Evolutionary conservation across 345 rosid species (phyloP), one percentile per base, ranked within the genome.

Genomic region (Murraya koenigii): DNA sequence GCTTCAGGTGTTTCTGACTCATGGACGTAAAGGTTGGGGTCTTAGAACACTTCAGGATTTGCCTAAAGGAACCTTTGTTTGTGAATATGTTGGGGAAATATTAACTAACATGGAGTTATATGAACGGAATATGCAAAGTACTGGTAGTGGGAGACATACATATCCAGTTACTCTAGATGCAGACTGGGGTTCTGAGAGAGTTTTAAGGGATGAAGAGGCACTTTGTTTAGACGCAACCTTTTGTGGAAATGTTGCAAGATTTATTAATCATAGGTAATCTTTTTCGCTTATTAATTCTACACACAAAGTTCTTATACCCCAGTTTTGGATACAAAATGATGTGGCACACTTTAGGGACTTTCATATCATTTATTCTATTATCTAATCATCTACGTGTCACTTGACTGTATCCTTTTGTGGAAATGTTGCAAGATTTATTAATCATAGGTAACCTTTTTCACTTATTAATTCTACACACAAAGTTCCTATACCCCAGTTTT

Each of bases 41-140:
- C 81, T 96, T 49, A 86, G 90, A 80, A 83, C 98, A 71, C 87
- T 92, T 63, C 87, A 87, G 71, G 89, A 92, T 81, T 85, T 96
- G 86, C 94, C 96, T 33, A 96, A 92, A 88, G 99, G 99, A 80
- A 80, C 95, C 10, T 91, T 92, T 87, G 88, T 96, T 23, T 94
- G 93, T 64, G 99, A 94, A 83, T 94, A 89, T 75, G 84, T 87
- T 69, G 98, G 99, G 69, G 99, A 96, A 83, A 86, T 96, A 76
- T 71, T 96, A 75, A 94, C 97, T 72, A 88, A 78, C 82, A 86
- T 82, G 0, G 99, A 96, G 88, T 81, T 89, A 76, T 74, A 84
- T 14, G 83, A 89, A 58, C 85, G 97, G 78, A 92, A 90, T 70
- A 47, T 61, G 75, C 79, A 81, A 80, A 85, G 61, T 52, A 69